Percentiles rank a stretch among this genome's conserved stretches.
phyloP scores from a whole-genome alignment of 2,329 filamentous ascomycete species.

The Xylariaceae sp. region DNA sequence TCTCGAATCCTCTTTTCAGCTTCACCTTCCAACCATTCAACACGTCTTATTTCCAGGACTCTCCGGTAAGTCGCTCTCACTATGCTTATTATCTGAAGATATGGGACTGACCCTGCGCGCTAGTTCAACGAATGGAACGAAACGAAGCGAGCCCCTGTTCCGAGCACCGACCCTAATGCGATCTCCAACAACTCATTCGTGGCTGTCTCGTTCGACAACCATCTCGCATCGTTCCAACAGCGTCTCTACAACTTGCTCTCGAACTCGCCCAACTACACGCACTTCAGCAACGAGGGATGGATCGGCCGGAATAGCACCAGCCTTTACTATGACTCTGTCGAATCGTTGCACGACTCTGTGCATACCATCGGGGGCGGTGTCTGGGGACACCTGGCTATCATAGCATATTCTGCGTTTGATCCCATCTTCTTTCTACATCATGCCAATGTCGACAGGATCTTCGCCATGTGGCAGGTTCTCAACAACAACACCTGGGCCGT shows the following conservation, averaged over 20 bases:
- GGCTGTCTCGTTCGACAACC: conserved; percentile 46
- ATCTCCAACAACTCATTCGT: conserved; percentile 56
- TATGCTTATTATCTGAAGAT: not conserved
- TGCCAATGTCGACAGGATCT: conserved; percentile 66
- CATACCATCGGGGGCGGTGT: conserved; percentile 54
- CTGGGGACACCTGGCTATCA: conserved; percentile 58
- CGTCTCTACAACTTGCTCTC: conserved; percentile 64
- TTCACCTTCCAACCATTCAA: conserved; percentile 58
- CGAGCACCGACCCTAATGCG: conserved; percentile 35
- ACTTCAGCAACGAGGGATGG: conserved; percentile 66
- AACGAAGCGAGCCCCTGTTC: conserved; percentile 53
- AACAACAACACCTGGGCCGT: conserved; percentile 63
- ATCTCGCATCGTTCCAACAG: conserved; percentile 50
- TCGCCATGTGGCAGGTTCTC: conserved; percentile 72
- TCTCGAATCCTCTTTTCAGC: conserved; percentile 57
- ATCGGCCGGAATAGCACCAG: conserved; percentile 38
- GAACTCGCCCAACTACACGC: conserved; percentile 60
- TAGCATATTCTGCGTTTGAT: conserved; percentile 71
- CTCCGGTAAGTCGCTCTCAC: conserved; percentile 45
- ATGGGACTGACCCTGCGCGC: conserved; percentile 4
- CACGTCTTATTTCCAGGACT: conserved; percentile 50
- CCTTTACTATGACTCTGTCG: conserved; percentile 57
- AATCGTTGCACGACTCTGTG: conserved; percentile 59
- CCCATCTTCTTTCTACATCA: conserved; percentile 77
- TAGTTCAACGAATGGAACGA: conserved; percentile 55